Conservation (phyloP, 2,329 filamentous ascomycete species). For the Alternaria angustiovoidea region DNA sequence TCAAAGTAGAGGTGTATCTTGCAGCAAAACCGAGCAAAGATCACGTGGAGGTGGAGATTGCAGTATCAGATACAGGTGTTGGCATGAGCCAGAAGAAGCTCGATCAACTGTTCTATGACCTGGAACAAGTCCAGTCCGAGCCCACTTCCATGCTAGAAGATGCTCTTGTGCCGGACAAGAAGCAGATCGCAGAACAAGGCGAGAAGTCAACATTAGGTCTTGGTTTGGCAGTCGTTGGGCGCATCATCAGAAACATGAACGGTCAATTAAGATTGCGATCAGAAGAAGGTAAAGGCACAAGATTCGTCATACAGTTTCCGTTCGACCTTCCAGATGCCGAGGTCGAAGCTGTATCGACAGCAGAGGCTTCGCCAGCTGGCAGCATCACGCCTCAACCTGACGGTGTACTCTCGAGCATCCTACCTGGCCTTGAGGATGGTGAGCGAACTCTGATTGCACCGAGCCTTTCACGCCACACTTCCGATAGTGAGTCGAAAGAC, state of each 20-base stretch:
- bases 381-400: slow-evolving; percentile 33
- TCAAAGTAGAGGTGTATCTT: slow-evolving; percentile 75
- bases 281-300: slow-evolving; percentile 80
- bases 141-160: slow-evolving; percentile 40
- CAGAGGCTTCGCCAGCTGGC: slow-evolving; percentile 24
- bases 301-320: slow-evolving; percentile 81
- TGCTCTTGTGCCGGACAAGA: slow-evolving; percentile 41
- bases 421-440: slow-evolving; percentile 40
- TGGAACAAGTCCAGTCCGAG: slow-evolving; percentile 68
- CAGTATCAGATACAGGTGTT: slow-evolving; percentile 76
- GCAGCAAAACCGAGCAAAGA: slow-evolving; percentile 50
- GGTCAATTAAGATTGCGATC: slow-evolving; percentile 86
- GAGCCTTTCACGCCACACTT: slow-evolving; percentile 33
- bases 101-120: slow-evolving; percentile 67
- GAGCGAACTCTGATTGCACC: slow-evolving; percentile 69
- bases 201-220: slow-evolving; percentile 71
- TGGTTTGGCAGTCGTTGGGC: slow-evolving; percentile 86
- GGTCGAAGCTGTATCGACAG: background rate
- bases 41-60: slow-evolving; percentile 74
- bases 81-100: slow-evolving; percentile 68
- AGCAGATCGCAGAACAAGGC: slow-evolving; percentile 37
- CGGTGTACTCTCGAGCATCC: background rate
- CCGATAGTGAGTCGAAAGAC: slow-evolving; percentile 15
- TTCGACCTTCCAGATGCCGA: slow-evolving; percentile 69
- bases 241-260: slow-evolving; percentile 88